These are phyloP conservation scores for Oryza officinalis DNA, from an alignment of 176 grass and related monocot genomes.

Conservation along the genomic window DNA sequence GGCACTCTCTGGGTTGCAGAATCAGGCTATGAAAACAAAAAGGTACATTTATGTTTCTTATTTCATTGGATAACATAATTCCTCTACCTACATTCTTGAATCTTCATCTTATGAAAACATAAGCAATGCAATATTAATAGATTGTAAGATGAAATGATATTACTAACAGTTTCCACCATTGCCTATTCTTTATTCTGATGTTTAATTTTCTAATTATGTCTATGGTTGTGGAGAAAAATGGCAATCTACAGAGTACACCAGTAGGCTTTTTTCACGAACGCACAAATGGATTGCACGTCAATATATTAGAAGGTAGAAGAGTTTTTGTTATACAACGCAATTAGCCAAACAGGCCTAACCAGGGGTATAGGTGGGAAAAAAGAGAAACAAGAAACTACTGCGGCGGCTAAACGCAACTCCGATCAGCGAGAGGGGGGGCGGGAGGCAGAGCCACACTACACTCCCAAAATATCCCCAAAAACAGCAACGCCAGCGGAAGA, in stretches of 20 bases:
- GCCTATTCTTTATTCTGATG: not conserved
- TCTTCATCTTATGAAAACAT: not conserved
- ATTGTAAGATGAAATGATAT: not conserved
- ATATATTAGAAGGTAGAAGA: too few species aligned
- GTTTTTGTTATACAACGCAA: too few species aligned
- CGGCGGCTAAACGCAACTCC: too few species aligned
- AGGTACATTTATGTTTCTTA: conserved; percentile 41
- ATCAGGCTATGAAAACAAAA: conserved; percentile 93
- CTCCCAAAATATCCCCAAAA: too few species aligned
- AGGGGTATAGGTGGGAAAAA: too few species aligned
- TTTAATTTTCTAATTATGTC: not conserved
- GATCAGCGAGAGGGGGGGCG: too few species aligned
- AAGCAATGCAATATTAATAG: not conserved
- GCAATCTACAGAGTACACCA: not conserved
- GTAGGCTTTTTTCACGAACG: too few species aligned
- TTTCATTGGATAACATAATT: not conserved
- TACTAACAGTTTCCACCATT: not conserved
- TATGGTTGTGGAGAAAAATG: not conserved
- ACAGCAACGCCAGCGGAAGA: too few species aligned
- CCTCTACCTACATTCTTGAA: not conserved
- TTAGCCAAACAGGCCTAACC: too few species aligned
- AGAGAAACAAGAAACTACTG: too few species aligned
- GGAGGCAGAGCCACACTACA: too few species aligned
- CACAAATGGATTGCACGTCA: too few species aligned
- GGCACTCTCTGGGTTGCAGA: conserved; percentile 89